phyloP scores from a whole-genome alignment of 306 rosid species.

The Casuarina cunninghamiana region DNA sequence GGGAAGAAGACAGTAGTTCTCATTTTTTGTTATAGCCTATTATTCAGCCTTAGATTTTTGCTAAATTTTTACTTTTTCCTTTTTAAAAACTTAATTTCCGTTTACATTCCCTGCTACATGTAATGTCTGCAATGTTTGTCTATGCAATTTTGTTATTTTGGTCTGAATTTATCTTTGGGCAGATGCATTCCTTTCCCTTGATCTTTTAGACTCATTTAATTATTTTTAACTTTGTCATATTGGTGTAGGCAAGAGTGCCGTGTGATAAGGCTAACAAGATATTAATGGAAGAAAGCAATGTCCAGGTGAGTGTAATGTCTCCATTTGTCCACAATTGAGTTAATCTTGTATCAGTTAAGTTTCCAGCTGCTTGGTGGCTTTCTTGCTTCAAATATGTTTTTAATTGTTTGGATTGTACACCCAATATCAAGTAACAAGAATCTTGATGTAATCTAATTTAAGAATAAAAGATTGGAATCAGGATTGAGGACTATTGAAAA shows the following conservation, averaged over 20 bases:
- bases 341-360: background rate
- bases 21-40: background rate
- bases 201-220: conserved; percentile 15
- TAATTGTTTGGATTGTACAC: conserved; percentile 10
- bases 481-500: background rate
- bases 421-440: background rate
- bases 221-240: conserved; percentile 5
- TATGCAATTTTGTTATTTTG: background rate
- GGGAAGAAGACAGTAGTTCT: background rate
- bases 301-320: conserved; percentile 49
- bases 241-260: conserved; percentile 65
- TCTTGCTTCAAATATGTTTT: background rate
- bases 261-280: conserved; percentile 96
- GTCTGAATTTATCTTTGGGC: background rate
- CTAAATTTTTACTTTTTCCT: background rate
- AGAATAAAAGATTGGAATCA: background rate
- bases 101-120: background rate
- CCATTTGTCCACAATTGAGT: background rate
- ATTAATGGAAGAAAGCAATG: conserved; percentile 96
- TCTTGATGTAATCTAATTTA: background rate
- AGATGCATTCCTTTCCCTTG: background rate
- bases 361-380: conserved; percentile 6
- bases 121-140: background rate
- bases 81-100: background rate
- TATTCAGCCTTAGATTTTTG: background rate